Evolutionary conservation across 2,329 filamentous ascomycete genomes (phyloP), one percentile per base, ranked within the genome.

Genomic region (Pezicula neosporulosa): DNA sequence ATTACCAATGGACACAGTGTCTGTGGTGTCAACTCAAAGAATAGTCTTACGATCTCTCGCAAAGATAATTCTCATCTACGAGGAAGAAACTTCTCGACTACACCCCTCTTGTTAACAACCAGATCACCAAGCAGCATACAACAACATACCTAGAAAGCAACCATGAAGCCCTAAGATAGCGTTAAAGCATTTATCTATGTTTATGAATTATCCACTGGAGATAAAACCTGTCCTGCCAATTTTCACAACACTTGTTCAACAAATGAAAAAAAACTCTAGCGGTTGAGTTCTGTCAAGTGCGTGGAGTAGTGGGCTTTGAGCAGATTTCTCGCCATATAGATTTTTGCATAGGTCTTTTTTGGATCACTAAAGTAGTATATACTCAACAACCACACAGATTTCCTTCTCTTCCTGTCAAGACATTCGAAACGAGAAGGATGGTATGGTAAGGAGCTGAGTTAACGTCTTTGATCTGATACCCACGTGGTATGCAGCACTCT

Each of bases 241-340:
- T 58, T 63, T 15, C n/a, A 54, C 44, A 3, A n/a, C 30, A n/a
- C 9, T 28, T 36, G 36, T 30, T 50, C 51, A 48, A 21, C 36
- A 43, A 16, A 41, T 33, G 7, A 39, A 27, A 36, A 36, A 6
- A 9, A 48, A 10, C 59, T 18, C 39, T 41, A 42, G 60, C 60
- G 1, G 53, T 62, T 16, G 58, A 64, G 16, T 64, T 63, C 30
- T 56, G 62, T 28, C 60, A 63, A 47, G 57, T 57, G 3, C 53
- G 51, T 10, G 57, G 61, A 2, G 50, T 57, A 3, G 54, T 63
- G 3, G 38, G 54, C 18, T 9, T 38, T n/a, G 35, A 47, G 4
- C 53, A 61, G 38, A 52, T 63, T 13, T 37, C 19, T 13, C 41
- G 53, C 12, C 63, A 58, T 60, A 53, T 60, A 4, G 57, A 62